A percentile compares a stretch with the other conserved stretches of the same genome.
These are phyloP conservation scores for Suillus spraguei DNA, from an alignment of 768 basidiomycete species.

Conservation along the genomic window DNA sequence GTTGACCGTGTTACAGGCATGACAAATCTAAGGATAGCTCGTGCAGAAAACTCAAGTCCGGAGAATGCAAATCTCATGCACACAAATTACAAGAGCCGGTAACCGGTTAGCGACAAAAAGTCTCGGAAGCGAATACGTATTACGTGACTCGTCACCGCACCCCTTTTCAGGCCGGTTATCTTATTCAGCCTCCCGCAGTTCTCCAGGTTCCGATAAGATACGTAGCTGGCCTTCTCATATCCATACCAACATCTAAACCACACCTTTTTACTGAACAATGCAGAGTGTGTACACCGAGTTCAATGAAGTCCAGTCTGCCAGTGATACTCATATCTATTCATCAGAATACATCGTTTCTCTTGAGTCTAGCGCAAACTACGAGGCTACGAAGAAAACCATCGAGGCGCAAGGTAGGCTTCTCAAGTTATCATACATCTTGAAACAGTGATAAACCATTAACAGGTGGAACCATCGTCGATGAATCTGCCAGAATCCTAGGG, in stretches of 20 bases:
- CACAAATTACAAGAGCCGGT: not conserved
- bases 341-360: slow-evolving; percentile 7
- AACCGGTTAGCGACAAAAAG: not conserved
- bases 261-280: not conserved
- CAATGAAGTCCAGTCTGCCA: not conserved
- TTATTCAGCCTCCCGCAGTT: not conserved
- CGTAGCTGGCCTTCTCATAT: not conserved
- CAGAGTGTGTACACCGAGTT: not conserved
- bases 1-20: slow-evolving; percentile 41
- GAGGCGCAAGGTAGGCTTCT: not conserved
- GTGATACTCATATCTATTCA: not conserved
- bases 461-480: slow-evolving; percentile 2
- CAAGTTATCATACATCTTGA: not conserved
- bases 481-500: not conserved
- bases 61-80: slow-evolving; percentile 2
- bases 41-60: not conserved
- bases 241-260: not conserved
- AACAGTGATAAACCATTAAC: not conserved
- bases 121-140: not conserved
- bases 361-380: not conserved
- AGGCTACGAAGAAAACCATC: not conserved
- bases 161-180: not conserved
- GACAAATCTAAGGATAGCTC: slow-evolving; percentile 8
- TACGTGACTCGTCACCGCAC: not conserved
- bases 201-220: not conserved